These are phyloP conservation scores for Elaeis guineensis DNA, from an alignment of 176 grass and related monocot genomes.

Conservation along the genomic window DNA sequence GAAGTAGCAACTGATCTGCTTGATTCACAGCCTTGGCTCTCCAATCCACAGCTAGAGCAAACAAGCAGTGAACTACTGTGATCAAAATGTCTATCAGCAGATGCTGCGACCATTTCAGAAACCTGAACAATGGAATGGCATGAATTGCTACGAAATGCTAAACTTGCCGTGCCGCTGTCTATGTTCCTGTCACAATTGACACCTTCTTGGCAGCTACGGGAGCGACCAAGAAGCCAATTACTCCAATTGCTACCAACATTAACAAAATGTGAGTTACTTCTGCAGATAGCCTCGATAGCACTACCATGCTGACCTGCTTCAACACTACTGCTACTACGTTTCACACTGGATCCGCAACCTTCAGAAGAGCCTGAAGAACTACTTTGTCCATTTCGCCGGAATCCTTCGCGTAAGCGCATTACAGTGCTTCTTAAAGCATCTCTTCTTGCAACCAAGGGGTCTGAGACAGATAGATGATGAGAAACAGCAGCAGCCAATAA, in stretches of 20 bases:
- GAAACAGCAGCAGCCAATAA: constrained; percentile 84
- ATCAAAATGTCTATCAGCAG: constrained; percentile 48
- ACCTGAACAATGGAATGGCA: constrained; percentile 84
- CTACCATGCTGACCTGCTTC: constrained; percentile 71
- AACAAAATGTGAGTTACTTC: constrained; percentile 48
- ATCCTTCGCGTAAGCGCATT: constrained; percentile 82
- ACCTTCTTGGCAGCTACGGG: constrained; percentile 94
- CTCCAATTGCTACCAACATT: constrained; percentile 52
- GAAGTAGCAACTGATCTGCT: constrained; percentile 57
- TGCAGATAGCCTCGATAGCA: constrained; percentile 51
- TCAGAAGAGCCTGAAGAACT: constrained; percentile 95
- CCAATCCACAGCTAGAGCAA: constrained; percentile 66
- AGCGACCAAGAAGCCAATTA: constrained; percentile 64
- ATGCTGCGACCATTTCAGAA: constrained; percentile 45
- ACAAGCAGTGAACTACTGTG: constrained; percentile 37
- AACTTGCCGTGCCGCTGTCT: constrained; percentile 64
- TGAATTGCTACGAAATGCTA: constrained; percentile 82
- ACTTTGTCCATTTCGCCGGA: constrained; percentile 65
- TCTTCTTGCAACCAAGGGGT: constrained; percentile 76
- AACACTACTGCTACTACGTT: constrained; percentile 88
- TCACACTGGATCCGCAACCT: constrained; percentile 94
- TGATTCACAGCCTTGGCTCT: constrained; percentile 59
- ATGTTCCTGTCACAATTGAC: constrained; percentile 61
- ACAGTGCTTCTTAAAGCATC: constrained; percentile 93
- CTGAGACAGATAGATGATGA: constrained; percentile 69